Evolutionary conservation across 2,329 filamentous ascomycete species (phyloP).

Genomic region (Neonectria neomacrospora): DNA sequence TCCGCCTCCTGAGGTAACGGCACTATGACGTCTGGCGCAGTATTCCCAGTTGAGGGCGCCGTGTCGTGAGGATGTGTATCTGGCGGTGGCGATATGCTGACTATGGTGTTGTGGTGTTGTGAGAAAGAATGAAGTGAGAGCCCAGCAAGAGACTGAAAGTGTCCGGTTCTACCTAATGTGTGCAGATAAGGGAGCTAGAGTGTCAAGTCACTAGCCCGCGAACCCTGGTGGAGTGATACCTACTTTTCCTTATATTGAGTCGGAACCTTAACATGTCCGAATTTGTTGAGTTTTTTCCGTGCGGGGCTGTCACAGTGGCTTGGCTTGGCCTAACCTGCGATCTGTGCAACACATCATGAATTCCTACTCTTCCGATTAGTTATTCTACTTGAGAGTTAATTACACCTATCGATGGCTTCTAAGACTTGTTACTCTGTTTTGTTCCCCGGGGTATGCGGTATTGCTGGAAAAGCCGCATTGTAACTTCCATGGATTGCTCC

Average conservation of each 20-base stretch:
- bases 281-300: background rate
- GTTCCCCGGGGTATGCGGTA: constrained; percentile 37
- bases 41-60: background rate
- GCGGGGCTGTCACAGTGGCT: background rate
- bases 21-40: background rate
- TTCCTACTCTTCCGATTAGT: background rate
- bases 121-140: background rate
- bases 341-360: background rate
- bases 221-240: background rate
- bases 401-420: too few relatives aligned
- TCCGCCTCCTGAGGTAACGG: background rate
- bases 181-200: background rate
- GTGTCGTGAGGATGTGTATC: background rate
- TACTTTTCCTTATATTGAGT: background rate
- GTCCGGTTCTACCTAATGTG: too few relatives aligned
- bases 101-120: background rate
- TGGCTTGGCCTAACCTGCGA: too few relatives aligned
- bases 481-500: constrained; percentile 50
- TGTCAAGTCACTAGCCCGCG: background rate
- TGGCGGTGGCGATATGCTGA: background rate
- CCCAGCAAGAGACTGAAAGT: background rate
- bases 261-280: background rate
- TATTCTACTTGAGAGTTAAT: too few relatives aligned
- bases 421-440: too few relatives aligned
- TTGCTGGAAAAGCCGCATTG: constrained; percentile 50